Percentiles rank a stretch among this genome's conserved stretches.
Evolutionary conservation across 2,329 filamentous ascomycete genomes (phyloP).

Genomic region (Cryphonectria carpinicola): DNA sequence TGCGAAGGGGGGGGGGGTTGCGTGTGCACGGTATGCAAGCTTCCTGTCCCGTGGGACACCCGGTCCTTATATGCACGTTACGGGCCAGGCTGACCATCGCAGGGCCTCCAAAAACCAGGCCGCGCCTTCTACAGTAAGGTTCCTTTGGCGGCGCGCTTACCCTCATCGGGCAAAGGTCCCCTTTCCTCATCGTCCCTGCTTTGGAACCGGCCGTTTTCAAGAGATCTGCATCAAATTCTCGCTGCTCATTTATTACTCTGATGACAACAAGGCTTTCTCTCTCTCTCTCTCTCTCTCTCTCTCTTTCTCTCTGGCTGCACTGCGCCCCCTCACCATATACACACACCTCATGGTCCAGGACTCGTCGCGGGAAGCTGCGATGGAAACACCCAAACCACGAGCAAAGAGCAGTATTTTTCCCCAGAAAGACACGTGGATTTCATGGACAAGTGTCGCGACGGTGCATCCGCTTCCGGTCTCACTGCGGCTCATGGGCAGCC

Average conservation of each 20-base stretch:
- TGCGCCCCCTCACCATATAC: not conserved
- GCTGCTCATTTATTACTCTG: not conserved
- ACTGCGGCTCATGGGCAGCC: not conserved
- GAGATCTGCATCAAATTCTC: constrained; percentile 18
- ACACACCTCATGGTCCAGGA: not conserved
- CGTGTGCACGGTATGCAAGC: constrained; percentile 6
- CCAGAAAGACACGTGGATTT: not conserved
- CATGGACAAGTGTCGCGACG: constrained; percentile 3
- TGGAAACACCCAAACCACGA: not conserved
- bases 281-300: not conserved
- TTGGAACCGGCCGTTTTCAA: constrained; percentile 4
- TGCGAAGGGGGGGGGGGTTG: not conserved
- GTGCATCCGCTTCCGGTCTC: not conserved
- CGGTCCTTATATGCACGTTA: constrained; percentile 29
- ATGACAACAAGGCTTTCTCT: not conserved
- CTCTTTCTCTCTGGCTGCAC: not conserved
- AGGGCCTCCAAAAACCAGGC: constrained; percentile 17
- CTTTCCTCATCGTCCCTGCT: constrained; percentile 16
- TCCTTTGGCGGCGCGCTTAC: constrained; percentile 15
- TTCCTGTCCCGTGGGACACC: constrained; percentile 24
- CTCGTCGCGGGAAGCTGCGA: not conserved
- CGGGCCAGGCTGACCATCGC: constrained; percentile 13
- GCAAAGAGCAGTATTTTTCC: not conserved
- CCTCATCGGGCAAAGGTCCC: constrained; percentile 24
- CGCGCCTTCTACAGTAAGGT: not conserved